phyloP scores from a whole-genome alignment of 768 basidiomycete species.

The Brasilioporus rufonigricans region DNA sequence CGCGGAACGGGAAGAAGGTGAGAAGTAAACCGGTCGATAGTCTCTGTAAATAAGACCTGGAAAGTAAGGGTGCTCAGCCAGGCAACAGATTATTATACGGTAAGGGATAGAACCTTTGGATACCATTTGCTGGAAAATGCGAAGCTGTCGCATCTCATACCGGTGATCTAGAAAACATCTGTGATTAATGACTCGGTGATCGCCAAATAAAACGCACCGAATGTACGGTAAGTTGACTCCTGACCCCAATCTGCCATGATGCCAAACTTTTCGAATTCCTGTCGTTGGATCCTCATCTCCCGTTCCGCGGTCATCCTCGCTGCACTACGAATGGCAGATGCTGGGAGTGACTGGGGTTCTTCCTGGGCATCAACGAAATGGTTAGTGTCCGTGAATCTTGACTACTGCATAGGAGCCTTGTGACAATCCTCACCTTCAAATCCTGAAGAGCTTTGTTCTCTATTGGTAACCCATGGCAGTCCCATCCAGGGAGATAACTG shows the following conservation, averaged over 20 bases:
- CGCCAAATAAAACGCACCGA: conserved; percentile 50
- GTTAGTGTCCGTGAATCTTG: not conserved
- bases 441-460: conserved; percentile 89
- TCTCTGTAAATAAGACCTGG: conserved; percentile 80
- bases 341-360: conserved; percentile 54
- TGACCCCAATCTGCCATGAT: conserved; percentile 91
- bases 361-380: conserved; percentile 36
- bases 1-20: conserved; percentile 91
- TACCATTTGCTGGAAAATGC: conserved; percentile 86
- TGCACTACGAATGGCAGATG: conserved; percentile 61
- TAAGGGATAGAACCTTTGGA: conserved; percentile 54
- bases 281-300: conserved; percentile 72
- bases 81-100: not conserved
- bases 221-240: conserved; percentile 74
- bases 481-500: conserved; percentile 96
- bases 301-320: conserved; percentile 71
- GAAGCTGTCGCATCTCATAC: conserved; percentile 87
- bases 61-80: not conserved
- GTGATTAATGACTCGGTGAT: not conserved
- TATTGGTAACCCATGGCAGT: conserved; percentile 96
- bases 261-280: conserved; percentile 77
- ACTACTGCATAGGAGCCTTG: not conserved
- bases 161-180: conserved; percentile 56
- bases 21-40: conserved; percentile 90
- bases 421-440: conserved; percentile 52